These are phyloP conservation scores for Neophaeococcomyces aloes DNA, from an alignment of 2,329 filamentous ascomycete genomes.

Conservation along the genomic window DNA sequence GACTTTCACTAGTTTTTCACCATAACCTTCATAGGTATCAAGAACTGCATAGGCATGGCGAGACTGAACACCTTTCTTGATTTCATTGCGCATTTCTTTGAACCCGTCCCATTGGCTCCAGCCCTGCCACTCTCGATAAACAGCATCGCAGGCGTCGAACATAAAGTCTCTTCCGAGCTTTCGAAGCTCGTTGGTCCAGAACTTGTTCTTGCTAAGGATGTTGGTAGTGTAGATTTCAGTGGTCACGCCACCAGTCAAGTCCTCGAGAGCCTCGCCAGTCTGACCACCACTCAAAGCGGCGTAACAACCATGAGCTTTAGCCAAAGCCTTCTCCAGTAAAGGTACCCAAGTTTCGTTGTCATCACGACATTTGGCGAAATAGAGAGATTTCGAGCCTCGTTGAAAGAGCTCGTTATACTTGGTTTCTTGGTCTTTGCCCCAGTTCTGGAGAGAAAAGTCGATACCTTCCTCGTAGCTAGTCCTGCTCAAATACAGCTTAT, in stretches of 20 bases:
- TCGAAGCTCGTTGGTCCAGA: conserved; percentile 72
- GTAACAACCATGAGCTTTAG: conserved; percentile 75
- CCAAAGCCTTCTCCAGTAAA: conserved; percentile 70
- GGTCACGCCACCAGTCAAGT: conserved; percentile 45
- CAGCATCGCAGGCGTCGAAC: conserved; percentile 38
- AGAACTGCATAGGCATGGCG: conserved; percentile 50
- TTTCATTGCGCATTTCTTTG: conserved; percentile 19
- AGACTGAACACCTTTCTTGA: conserved; percentile 35
- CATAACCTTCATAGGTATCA: conserved; percentile 50
- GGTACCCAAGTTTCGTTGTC: conserved; percentile 76
- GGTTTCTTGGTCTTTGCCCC: conserved; percentile 54
- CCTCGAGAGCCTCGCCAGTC: conserved; percentile 52
- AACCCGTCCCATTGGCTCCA: conserved; percentile 9
- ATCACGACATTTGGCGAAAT: conserved; percentile 65
- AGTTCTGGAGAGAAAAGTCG: conserved; percentile 39
- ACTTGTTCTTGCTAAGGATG: conserved; percentile 57
- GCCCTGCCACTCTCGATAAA: conserved; percentile 21
- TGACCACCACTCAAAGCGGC: conserved; percentile 64
- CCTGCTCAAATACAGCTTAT: conserved; percentile 76
- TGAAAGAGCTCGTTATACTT: conserved; percentile 63
- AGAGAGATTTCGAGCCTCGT: conserved; percentile 64
- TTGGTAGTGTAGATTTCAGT: conserved; percentile 37
- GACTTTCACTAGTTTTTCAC: conserved; percentile 47
- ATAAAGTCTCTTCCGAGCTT: conserved; percentile 69
- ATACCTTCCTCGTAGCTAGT: conserved; percentile 73